Base-by-base conservation (phyloP, 2,329 filamentous ascomycete genomes). In the Diaporthe longicolla region DNA sequence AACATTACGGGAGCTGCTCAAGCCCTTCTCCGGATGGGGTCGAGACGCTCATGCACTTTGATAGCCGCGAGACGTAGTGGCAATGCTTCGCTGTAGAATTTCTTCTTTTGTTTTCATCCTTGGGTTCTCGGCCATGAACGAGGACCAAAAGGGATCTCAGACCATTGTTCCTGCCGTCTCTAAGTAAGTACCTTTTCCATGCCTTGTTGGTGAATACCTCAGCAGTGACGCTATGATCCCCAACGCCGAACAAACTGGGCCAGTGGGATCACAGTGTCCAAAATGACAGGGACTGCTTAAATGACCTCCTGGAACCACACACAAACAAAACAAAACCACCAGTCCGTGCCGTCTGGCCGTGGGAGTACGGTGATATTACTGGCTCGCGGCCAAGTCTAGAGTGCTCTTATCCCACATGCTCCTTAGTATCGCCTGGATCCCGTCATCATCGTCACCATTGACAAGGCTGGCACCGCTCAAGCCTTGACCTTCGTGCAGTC, bases 381-480 rank as follows among this genome's bases (percentile, higher is more conserved):
- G 85, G 78, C 89, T 91, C 37, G 87, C 87, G 77, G 88, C 88
- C 73, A 91, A 82, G 78, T 91, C 89, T 80, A 86, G 83, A 32
- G 68, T 57, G 65, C 85, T 88, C 84, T 89, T 91, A 59, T 92
- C 90, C 90, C 90, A 92, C 65, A 92, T 80, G 76, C 88, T 89
- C 72, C 90, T 84, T 70, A 92, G 81, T 57, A 91, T 78, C 6
- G 87, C 83, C 1, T 86, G 82, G 0, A 89, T 87, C 13, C 85
- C 86, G 66, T 89, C 87, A 65, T 89, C 87, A 35, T 87, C 87
- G 29, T 86, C 84, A 4, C 82, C 83, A n/a, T 87, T 87, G 0
- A 85, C 84, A 3, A 87, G 81, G 71, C 87, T 89, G 13, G 86
- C 83, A 2, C 87, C 88, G 73, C 88, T 89, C 1, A 89, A 80